Evolutionary conservation across 1,284 basidiomycete species (phyloP).

Genomic region (Marasmius fiardii): DNA sequence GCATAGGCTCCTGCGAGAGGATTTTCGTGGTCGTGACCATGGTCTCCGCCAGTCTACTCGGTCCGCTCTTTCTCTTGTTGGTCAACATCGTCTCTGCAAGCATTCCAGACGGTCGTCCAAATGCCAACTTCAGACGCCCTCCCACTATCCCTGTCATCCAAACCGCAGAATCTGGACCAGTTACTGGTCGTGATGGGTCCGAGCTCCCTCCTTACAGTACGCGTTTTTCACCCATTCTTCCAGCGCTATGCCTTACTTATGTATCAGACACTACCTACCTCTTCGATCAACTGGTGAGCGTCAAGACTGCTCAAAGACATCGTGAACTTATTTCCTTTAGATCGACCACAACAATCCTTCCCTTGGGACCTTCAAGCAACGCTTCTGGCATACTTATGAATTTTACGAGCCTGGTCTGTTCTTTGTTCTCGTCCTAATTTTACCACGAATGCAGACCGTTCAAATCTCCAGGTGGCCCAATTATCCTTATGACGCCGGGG

Average conservation of each 20-base stretch:
- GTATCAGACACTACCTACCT: constrained; percentile 43
- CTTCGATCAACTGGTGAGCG: constrained; percentile 36
- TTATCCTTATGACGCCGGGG: constrained; percentile 35
- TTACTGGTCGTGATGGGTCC: constrained; percentile 35
- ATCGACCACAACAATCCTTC: constrained; percentile 68
- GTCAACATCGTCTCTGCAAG: constrained; percentile 19
- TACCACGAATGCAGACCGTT: not conserved
- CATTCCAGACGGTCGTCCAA: constrained; percentile 33
- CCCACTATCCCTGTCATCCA: constrained; percentile 33
- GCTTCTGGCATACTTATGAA: constrained; percentile 66
- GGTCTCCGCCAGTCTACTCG: constrained; percentile 15
- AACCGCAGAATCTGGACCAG: constrained; percentile 26
- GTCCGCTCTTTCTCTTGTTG: constrained; percentile 19
- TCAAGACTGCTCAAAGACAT: too few relatives aligned
- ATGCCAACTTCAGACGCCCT: constrained; percentile 34
- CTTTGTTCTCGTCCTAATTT: not conserved
- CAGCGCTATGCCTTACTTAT: not conserved
- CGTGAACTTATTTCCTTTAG: not conserved
- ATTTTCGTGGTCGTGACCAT: not conserved
- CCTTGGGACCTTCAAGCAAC: constrained; percentile 74
- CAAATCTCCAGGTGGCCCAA: not conserved
- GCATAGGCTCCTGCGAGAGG: not conserved
- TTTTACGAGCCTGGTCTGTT: constrained; percentile 51
- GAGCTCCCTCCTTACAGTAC: constrained; percentile 37
- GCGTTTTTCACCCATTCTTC: not conserved